Base-by-base conservation (phyloP, 176 grass and related monocot genomes). In the Neostapfia colusana region DNA sequence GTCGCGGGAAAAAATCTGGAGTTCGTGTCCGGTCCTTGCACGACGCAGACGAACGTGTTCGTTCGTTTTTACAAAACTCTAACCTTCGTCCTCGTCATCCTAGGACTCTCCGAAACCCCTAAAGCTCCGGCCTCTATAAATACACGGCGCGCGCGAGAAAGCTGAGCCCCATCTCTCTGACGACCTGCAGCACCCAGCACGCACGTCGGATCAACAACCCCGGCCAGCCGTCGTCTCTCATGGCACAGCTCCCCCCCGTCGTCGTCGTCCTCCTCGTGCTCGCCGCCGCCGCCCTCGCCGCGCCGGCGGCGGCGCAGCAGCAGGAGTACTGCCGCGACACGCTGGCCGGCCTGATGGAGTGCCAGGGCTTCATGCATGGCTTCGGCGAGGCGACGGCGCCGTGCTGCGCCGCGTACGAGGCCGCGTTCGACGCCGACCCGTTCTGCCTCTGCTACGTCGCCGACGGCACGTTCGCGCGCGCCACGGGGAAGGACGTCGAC, bases 381-480 rank as follows among this genome's bases (percentile, higher is more conserved):
- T 63, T 43, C 44, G 63, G 63, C 63, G 7, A 54, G 13, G 51
- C 81, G 20, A 79, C 86, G n/a, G 1, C 44, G 0, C 18, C 16
- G 5, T 88, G 81, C 81, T 88, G 86, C 86, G 70, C 27, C 20
- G 69, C 81, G 5, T 83, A 74, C 44, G 15, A 24, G 44, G 62
- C 69, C 63, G 81, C 68, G 35, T 75, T 88, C 63, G 8, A 79
- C 53, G 20, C 69, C 54, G 44, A 79, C 75, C 62, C 81, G 11
- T 45, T 88, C 75, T 88, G 86, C 86, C 86, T 88, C 86, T 88
- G 81, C 81, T 88, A 88, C 75, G 41, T 88, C 75, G 70, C 75
- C 36, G 60, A 84, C 69, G 86, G 86, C 63, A 65, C 50, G 20
- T 88, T 45, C 70, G 75, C 81, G 10, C 75, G 54, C 35, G 78